A percentile compares a stretch with the other conserved stretches of the same genome.
phyloP scores from a whole-genome alignment of 1,284 basidiomycete genomes.

The Ustilago tritici region DNA sequence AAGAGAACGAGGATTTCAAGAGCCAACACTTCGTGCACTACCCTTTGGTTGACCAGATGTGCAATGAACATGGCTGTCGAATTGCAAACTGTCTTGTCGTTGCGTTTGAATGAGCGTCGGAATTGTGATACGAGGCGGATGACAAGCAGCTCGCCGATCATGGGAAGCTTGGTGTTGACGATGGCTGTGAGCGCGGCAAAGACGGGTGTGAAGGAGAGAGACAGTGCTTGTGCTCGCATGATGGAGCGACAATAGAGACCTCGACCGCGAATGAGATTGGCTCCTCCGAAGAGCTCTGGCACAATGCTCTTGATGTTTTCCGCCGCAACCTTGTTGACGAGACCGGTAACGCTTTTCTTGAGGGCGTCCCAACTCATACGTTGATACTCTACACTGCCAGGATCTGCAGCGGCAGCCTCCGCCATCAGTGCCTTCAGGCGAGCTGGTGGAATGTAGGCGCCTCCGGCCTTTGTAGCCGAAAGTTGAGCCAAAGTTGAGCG shows the following conservation, averaged over 20 bases:
- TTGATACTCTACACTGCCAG: constrained; percentile 91
- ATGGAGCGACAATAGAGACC: constrained; percentile 77
- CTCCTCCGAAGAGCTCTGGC: constrained; percentile 76
- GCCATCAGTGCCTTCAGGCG: constrained; percentile 87
- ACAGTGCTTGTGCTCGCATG: constrained; percentile 97
- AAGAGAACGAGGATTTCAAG: constrained; percentile 94
- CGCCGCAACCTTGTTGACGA: constrained; percentile 89
- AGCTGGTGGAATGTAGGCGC: constrained; percentile 96
- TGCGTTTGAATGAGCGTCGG: constrained; percentile 91
- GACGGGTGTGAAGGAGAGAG: constrained; percentile 96
- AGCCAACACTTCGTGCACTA: constrained; percentile 93
- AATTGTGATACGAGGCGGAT: constrained; percentile 93
- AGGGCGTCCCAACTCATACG: constrained; percentile 96
- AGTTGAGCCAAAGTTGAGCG: constrained; percentile 50
- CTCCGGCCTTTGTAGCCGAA: constrained; percentile 78
- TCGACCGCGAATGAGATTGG: constrained; percentile 67
- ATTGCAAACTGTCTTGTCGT: constrained; percentile 96
- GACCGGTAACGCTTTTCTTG: constrained; percentile 97
- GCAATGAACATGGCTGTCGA: constrained; percentile 96
- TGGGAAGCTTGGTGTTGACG: constrained; percentile 96
- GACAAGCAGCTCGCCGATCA: constrained; percentile 91
- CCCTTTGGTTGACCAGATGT: constrained; percentile 94
- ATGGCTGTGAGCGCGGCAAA: constrained; percentile 94
- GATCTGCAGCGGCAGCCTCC: constrained; percentile 81
- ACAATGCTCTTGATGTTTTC: constrained; percentile 97